Evolutionary conservation across 495 filamentous ascomycete genomes (phyloP).

Genomic region (Annulohypoxylon nitens): DNA sequence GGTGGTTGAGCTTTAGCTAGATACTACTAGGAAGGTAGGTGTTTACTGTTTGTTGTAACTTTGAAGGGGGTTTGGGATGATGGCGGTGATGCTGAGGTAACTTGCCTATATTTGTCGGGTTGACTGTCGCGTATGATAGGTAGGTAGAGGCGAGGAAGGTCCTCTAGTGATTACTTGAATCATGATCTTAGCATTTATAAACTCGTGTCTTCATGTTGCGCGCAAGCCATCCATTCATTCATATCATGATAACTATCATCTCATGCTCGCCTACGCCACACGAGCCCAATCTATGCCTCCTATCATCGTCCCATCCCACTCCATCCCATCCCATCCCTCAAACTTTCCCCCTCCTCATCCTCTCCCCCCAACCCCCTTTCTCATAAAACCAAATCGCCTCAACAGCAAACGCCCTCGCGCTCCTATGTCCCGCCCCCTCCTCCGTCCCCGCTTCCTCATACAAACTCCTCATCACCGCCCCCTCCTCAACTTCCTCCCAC

Average conservation of each 20-base stretch:
- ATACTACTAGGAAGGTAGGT: not conserved
- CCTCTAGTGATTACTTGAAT: not conserved
- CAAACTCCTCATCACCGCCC: slow-evolving; percentile 76
- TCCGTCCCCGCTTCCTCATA: slow-evolving; percentile 71
- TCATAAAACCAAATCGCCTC: slow-evolving; percentile 94
- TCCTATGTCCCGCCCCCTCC: slow-evolving; percentile 65
- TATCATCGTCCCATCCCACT: too few relatives aligned
- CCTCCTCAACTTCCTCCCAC: slow-evolving; percentile 83
- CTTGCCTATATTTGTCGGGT: too few relatives aligned
- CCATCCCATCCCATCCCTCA: not conserved
- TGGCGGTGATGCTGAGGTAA: not conserved
- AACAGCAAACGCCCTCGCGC: slow-evolving; percentile 82
- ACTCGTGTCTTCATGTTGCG: not conserved
- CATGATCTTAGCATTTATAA: not conserved
- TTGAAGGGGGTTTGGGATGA: not conserved
- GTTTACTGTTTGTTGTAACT: not conserved
- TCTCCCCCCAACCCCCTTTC: slow-evolving; percentile 77
- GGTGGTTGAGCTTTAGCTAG: not conserved
- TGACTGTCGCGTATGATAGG: not conserved
- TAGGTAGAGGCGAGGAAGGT: not conserved
- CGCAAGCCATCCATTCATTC: too few relatives aligned
- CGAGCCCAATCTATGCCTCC: too few relatives aligned
- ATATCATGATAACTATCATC: not conserved
- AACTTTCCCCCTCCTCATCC: slow-evolving; percentile 38
- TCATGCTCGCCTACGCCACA: not conserved